Conservation (phyloP, 2,329 filamentous ascomycete genomes). For the Penicillium sp. region DNA sequence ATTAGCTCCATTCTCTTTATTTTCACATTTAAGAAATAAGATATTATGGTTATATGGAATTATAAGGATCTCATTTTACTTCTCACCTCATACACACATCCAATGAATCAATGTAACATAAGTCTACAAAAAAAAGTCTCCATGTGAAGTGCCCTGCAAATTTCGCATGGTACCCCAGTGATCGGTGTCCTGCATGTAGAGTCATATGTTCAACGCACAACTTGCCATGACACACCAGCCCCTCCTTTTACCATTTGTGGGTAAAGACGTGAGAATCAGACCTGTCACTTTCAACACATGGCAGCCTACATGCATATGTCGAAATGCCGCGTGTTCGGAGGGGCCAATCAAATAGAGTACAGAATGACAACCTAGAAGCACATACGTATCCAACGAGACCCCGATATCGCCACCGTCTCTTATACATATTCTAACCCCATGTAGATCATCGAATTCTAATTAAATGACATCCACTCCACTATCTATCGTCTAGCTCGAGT, state of each 20-base stretch:
- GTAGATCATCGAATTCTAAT: not conserved
- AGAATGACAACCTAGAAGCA: not conserved
- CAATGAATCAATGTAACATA: not conserved
- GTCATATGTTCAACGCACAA: constrained; percentile 12
- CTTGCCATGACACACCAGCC: not conserved
- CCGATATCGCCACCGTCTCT: not conserved
- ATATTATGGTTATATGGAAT: not conserved
- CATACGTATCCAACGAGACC: not conserved
- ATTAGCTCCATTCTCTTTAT: not conserved
- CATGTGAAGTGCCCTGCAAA: not conserved
- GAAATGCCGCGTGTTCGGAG: constrained; percentile 9
- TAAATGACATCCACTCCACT: not conserved
- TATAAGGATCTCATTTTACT: not conserved
- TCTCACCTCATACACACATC: not conserved
- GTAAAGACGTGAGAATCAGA: constrained; percentile 15
- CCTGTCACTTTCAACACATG: constrained; percentile 27
- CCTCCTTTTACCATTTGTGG: constrained; percentile 1
- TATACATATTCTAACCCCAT: not conserved
- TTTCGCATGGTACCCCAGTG: constrained; percentile 17
- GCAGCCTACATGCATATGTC: constrained; percentile 15
- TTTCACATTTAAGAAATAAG: not conserved
- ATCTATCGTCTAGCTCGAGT: not conserved
- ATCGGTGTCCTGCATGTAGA: constrained; percentile 16
- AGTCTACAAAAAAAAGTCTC: not conserved
- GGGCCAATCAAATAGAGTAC: not conserved